These are phyloP conservation scores for Hortiboletus campestris DNA, from an alignment of 768 basidiomycete genomes.

Conservation along the genomic window DNA sequence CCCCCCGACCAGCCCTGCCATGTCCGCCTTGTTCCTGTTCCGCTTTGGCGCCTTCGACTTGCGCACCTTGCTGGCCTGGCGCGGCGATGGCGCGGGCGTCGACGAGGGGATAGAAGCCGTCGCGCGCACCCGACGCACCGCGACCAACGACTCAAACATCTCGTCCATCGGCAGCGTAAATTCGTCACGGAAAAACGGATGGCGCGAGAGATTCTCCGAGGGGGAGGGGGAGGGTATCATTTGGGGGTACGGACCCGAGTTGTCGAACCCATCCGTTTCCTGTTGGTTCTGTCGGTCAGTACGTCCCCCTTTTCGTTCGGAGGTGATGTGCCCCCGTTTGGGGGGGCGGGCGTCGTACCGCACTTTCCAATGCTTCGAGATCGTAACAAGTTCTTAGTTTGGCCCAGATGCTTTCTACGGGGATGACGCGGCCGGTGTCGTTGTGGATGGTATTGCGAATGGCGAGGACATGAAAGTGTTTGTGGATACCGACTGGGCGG, in stretches of 20 bases:
- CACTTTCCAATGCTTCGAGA: slow-evolving; percentile 71
- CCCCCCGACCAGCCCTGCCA: slow-evolving; percentile 74
- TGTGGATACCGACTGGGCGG: slow-evolving; percentile 80
- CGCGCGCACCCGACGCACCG: slow-evolving; percentile 59
- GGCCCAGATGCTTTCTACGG: slow-evolving; percentile 67
- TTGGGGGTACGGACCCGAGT: slow-evolving; percentile 42
- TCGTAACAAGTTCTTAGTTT: slow-evolving; percentile 74
- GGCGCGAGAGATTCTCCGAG: slow-evolving; percentile 60
- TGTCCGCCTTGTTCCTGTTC: slow-evolving; percentile 44
- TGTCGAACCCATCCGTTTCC: slow-evolving; percentile 50
- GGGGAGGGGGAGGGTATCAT: slow-evolving; percentile 65
- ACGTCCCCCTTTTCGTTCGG: no score
- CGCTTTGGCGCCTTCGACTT: slow-evolving; percentile 50
- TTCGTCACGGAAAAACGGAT: slow-evolving; percentile 75
- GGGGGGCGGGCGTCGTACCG: slow-evolving; percentile 33
- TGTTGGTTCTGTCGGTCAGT: slow-evolving; percentile 11
- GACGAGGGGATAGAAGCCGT: slow-evolving; percentile 53
- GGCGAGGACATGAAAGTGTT: slow-evolving; percentile 76
- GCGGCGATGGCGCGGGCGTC: slow-evolving; percentile 58
- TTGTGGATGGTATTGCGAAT: slow-evolving; percentile 70
- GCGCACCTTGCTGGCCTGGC: slow-evolving; percentile 34
- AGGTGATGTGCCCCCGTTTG: no score
- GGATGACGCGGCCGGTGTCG: slow-evolving; percentile 62
- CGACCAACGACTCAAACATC: slow-evolving; percentile 55
- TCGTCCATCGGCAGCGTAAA: slow-evolving; percentile 61